Conservation (phyloP, 2,329 filamentous ascomycete species). For the Epichloe brachyelytri region DNA sequence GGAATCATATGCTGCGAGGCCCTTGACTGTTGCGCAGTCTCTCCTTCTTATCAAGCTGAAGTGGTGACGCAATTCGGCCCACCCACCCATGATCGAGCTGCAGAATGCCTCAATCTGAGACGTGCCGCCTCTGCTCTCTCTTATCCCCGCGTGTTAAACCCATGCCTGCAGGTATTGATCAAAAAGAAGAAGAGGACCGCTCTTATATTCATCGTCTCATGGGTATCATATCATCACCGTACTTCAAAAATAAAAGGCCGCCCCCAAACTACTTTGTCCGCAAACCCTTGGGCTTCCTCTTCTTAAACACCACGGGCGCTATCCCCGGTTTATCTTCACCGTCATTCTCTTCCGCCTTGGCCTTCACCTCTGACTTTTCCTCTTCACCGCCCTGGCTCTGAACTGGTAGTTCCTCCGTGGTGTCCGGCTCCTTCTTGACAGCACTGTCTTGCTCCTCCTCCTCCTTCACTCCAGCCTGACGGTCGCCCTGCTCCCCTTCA, state of each 20-base stretch:
- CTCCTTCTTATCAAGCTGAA: not conserved
- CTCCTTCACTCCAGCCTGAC: slow-evolving; percentile 23
- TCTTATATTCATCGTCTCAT: not conserved
- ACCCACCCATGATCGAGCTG: not conserved
- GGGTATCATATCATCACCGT: slow-evolving; percentile 4
- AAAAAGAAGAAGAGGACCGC: not conserved
- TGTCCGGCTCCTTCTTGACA: slow-evolving; percentile 1
- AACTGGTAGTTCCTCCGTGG: not conserved
- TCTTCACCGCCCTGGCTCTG: not conserved
- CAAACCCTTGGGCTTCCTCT: slow-evolving; percentile 57
- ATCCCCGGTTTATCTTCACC: slow-evolving; percentile 11
- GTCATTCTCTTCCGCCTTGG: slow-evolving; percentile 30
- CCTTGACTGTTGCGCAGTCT: not conserved
- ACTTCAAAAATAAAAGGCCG: not conserved
- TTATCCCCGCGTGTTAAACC: too few relatives aligned
- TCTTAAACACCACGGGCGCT: slow-evolving; percentile 60
- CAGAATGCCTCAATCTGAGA: too few relatives aligned
- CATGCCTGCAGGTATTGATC: too few relatives aligned
- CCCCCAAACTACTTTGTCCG: slow-evolving; percentile 37
- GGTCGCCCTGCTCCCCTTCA: slow-evolving; percentile 11
- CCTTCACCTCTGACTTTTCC: slow-evolving; percentile 5
- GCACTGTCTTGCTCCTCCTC: slow-evolving; percentile 16
- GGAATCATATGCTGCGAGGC: not conserved
- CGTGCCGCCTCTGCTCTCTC: too few relatives aligned
- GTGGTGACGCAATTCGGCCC: not conserved